Base-by-base conservation (phyloP, 1,284 basidiomycete species). In the Marasmius fiardii region DNA sequence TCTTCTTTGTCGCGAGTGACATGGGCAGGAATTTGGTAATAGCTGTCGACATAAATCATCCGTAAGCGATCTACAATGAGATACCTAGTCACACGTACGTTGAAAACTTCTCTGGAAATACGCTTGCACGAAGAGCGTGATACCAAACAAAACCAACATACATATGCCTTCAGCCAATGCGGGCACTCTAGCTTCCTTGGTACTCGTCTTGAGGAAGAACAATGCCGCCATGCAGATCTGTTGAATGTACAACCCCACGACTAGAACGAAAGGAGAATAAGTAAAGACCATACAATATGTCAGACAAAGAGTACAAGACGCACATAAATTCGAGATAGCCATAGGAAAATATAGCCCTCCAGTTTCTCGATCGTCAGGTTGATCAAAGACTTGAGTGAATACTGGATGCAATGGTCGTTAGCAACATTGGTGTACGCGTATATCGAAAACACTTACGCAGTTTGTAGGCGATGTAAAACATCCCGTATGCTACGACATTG, bases 191-290 rank as follows among this genome's bases (percentile, higher is more conserved):
- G 71, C 54, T 1, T 47, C 49, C 4, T 49, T 60, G 11, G 61
- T 58, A 6, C 70, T 61, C 0, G 69, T 66, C 37, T 83, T 83
- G 37, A 89, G 68, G 76, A 88, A 88, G 71, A 88, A 88, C n/a
- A 89, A 71, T 5, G 81, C 82, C 6, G 79, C 75, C 14, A 90
- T 69, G 60, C 81, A 86, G 41, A 88, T 69, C 64, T 88, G 83
- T 58, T 80, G 77, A 63, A 90, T 83, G 67, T 90, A 90, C 44
- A 87, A 71, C 1, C 87, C 89, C 18, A 86, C 82, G 64, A 91
- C 77, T 80, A 53, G 1, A 24, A 43, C n/a, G 44, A 45, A 35
- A n/a, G 11, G 10, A 31, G 4, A 31, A 31, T 37, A 34, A 51
- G 24, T 31, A 23, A 11, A 47, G 18, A 26, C 43, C 31, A 16